These are phyloP conservation scores for Malassezia caprae DNA, from an alignment of 1,284 basidiomycete genomes.

Conservation along the genomic window DNA sequence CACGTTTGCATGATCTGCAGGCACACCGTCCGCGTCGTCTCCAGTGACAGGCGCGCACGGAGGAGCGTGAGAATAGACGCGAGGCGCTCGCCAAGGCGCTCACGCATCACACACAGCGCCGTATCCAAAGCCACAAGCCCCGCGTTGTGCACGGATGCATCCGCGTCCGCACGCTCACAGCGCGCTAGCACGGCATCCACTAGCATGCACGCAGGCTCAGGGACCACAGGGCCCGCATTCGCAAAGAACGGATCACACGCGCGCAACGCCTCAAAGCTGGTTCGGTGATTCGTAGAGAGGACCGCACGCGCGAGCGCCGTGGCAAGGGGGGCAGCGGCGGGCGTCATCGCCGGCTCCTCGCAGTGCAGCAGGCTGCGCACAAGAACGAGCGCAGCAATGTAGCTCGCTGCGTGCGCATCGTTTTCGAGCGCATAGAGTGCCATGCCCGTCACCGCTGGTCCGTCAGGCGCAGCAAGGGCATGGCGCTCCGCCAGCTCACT, in stretches of 20 bases:
- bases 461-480: neutral
- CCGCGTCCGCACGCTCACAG: constrained; percentile 69
- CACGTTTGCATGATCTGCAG: constrained; percentile 52
- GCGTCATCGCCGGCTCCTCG: neutral
- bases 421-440: neutral
- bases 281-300: constrained; percentile 51
- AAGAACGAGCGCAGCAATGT: constrained; percentile 5
- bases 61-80: constrained; percentile 57
- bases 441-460: neutral
- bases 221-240: neutral
- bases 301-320: constrained; percentile 65
- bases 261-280: constrained; percentile 55
- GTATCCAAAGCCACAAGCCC: constrained; percentile 75
- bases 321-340: constrained; percentile 58
- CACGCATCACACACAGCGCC: constrained; percentile 74
- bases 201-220: constrained; percentile 46
- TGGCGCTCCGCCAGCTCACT: neutral
- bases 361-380: neutral
- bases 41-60: constrained; percentile 60
- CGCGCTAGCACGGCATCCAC: constrained; percentile 65
- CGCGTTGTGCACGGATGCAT: constrained; percentile 74
- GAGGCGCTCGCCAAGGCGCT: constrained; percentile 53
- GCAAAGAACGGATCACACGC: constrained; percentile 52
- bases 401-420: neutral
- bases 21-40: constrained; percentile 49